phyloP scores from a whole-genome alignment of 768 basidiomycete genomes.

The Sarcodon aspratus region DNA sequence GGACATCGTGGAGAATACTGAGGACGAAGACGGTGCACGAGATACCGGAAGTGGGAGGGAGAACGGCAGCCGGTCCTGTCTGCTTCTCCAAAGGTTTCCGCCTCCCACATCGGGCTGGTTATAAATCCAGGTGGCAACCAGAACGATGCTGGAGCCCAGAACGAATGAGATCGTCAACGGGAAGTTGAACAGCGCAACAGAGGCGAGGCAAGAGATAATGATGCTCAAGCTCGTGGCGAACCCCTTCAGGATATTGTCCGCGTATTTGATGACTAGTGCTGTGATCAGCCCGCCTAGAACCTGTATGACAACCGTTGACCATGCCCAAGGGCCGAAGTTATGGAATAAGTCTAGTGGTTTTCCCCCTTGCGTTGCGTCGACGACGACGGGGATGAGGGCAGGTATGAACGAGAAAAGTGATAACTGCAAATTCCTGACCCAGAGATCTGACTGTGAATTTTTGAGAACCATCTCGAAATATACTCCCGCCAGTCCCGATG shows the following conservation, averaged over 20 bases:
- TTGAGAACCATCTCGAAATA: conserved; percentile 99
- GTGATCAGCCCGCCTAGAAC: conserved; percentile 89
- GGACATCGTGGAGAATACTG: no score
- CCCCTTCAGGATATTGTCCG: conserved; percentile 86
- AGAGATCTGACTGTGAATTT: conserved; percentile 79
- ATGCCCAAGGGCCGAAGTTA: conserved; percentile 87
- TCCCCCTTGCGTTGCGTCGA: conserved; percentile 22
- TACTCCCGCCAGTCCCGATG: conserved; percentile 91
- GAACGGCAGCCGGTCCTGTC: no score
- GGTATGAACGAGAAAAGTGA: conserved; percentile 91
- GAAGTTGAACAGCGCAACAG: conserved; percentile 84
- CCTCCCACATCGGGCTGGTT: conserved; percentile 43
- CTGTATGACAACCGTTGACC: conserved; percentile 82
- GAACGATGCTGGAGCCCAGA: conserved; percentile 73
- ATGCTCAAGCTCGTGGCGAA: conserved; percentile 94
- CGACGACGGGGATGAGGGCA: conserved; percentile 68
- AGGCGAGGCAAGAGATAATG: conserved; percentile 89
- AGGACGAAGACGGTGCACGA: no score
- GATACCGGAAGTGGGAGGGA: no score
- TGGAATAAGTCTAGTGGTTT: conserved; percentile 44
- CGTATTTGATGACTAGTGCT: conserved; percentile 90
- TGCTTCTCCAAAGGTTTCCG: no score
- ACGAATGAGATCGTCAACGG: conserved; percentile 78
- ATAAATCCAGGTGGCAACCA: conserved; percentile 87
- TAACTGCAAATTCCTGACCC: conserved; percentile 95